A percentile compares a stretch with the other conserved stretches of the same genome.
Evolutionary conservation across 2,329 filamentous ascomycete genomes (phyloP).

Genomic region (Calonectria pauciramosa): DNA sequence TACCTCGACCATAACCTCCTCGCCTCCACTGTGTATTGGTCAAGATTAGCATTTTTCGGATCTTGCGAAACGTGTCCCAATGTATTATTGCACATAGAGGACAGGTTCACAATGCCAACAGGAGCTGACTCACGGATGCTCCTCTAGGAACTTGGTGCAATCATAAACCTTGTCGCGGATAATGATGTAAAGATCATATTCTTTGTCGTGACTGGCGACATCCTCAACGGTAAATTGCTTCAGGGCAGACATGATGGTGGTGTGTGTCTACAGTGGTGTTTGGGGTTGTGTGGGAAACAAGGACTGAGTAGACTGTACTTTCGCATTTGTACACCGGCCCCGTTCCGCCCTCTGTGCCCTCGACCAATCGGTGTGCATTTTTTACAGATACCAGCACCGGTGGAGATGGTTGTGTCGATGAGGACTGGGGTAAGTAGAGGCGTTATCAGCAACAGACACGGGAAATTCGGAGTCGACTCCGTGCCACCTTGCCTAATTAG

Average conservation of each 20-base stretch:
- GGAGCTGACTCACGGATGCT: slow-evolving; percentile 6
- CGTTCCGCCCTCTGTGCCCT: neutral
- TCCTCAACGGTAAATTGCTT: neutral
- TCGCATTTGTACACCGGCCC: neutral
- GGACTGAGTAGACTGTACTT: neutral
- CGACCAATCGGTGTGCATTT: neutral
- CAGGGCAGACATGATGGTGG: neutral
- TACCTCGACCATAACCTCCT: slow-evolving; percentile 1
- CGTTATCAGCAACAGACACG: neutral
- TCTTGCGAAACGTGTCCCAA: neutral
- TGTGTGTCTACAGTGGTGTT: neutral
- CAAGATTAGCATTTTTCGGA: neutral
- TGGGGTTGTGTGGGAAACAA: neutral
- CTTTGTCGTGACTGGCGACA: neutral
- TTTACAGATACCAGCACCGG: neutral
- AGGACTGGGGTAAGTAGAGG: neutral
- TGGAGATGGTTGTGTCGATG: neutral
- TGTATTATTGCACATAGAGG: neutral
- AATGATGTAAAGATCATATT: neutral
- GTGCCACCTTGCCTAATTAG: neutral
- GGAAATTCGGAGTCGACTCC: slow-evolving; percentile 1
- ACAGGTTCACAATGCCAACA: neutral
- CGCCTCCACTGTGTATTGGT: neutral
- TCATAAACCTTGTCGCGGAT: slow-evolving; percentile 19
- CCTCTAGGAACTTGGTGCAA: slow-evolving; percentile 13